Conservation (phyloP, 2,329 filamentous ascomycete genomes). For the Penicillium nordicum region DNA sequence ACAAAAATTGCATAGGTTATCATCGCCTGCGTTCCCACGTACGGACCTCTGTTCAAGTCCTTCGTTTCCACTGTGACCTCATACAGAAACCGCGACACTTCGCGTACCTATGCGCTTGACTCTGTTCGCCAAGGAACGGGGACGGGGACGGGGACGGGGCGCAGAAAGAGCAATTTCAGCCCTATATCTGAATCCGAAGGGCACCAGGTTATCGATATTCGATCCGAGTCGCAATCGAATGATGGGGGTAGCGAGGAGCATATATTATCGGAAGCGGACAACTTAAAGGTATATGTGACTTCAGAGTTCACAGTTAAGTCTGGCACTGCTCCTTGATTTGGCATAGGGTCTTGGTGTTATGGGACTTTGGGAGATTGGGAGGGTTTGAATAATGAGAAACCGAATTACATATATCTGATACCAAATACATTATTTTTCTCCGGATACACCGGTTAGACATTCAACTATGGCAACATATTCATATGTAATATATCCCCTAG, state of each 20-base stretch:
- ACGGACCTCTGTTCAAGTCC: constrained; percentile 41
- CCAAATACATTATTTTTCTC: not conserved
- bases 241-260: not conserved
- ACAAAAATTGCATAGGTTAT: constrained; percentile 27
- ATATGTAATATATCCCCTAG: not conserved
- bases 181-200: not conserved
- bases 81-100: constrained; percentile 8
- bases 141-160: not conserved
- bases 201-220: not conserved
- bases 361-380: not conserved
- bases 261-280: not conserved
- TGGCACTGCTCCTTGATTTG: not conserved
- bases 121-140: not conserved
- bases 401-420: not conserved
- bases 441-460: not conserved
- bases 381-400: not conserved
- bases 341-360: not conserved
- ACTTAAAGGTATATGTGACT: not conserved
- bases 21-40: constrained; percentile 43
- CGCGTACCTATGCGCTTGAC: constrained; percentile 1
- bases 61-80: constrained; percentile 18
- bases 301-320: not conserved
- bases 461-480: not conserved
- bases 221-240: not conserved
- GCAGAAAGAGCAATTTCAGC: not conserved